Evolutionary conservation across 768 basidiomycete species (phyloP).

Genomic region (Lactarius indigo): DNA sequence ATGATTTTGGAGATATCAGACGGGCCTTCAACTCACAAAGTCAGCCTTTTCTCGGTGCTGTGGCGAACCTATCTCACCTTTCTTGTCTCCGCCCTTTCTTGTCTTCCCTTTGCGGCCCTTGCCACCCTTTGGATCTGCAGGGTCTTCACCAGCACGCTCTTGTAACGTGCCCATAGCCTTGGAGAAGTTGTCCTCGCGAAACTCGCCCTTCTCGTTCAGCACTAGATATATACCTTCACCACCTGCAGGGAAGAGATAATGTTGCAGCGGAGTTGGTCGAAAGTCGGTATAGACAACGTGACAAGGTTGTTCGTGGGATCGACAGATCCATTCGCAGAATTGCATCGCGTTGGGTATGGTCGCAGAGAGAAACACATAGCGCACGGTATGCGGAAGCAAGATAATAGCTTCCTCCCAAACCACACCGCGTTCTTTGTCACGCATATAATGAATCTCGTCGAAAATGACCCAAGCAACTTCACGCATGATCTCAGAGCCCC

Average conservation of each 20-base stretch:
- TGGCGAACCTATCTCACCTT: conserved; percentile 50
- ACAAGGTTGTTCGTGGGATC: conserved; percentile 95
- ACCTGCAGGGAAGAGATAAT: conserved; percentile 96
- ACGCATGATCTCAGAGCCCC: conserved; percentile 98
- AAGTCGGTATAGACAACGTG: conserved; percentile 99
- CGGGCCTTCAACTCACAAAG: conserved; percentile 46
- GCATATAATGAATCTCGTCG: conserved; percentile 99
- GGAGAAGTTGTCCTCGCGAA: conserved; percentile 94
- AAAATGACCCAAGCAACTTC: conserved; percentile 99
- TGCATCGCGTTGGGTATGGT: conserved; percentile 99
- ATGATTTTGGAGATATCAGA: conserved; percentile 98
- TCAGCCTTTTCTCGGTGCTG: conserved; percentile 10
- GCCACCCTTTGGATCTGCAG: conserved; percentile 80
- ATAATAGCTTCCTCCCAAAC: conserved; percentile 99
- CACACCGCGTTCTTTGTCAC: conserved; percentile 97
- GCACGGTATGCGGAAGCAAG: conserved; percentile 91
- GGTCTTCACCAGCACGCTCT: conserved; percentile 83
- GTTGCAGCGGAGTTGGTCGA: conserved; percentile 95
- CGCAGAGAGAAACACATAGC: conserved; percentile 97
- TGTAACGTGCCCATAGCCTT: conserved; percentile 96
- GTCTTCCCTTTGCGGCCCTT: conserved; percentile 90
- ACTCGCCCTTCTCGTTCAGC: conserved; percentile 98
- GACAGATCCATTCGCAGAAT: conserved; percentile 98
- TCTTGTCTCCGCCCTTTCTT: conserved; percentile 89
- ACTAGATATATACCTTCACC: conserved; percentile 97